Conservation (phyloP, 345 rosid species). For the Passiflora organensis region DNA sequence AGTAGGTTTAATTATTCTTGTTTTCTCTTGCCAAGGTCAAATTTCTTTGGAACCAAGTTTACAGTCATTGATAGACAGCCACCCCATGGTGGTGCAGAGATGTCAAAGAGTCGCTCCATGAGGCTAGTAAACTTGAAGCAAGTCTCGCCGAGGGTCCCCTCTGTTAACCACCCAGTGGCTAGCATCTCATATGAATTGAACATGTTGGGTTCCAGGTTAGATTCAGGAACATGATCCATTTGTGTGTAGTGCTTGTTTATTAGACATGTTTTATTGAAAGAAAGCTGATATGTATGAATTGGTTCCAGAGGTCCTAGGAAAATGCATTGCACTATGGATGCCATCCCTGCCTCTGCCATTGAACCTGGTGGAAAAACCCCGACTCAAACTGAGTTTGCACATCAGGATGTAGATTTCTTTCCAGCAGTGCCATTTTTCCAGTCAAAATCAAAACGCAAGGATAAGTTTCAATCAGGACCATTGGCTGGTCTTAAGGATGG, state of each 20-base stretch:
- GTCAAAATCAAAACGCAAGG: constrained; percentile 19
- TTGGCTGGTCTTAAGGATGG: constrained; percentile 19
- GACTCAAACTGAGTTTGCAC: constrained; percentile 23
- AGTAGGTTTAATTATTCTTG: neutral
- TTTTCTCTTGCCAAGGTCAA: constrained; percentile 22
- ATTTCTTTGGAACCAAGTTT: constrained; percentile 32
- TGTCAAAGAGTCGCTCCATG: constrained; percentile 26
- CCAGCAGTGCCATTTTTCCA: constrained; percentile 22
- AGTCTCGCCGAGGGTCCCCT: constrained; percentile 29
- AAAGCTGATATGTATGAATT: neutral
- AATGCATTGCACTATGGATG: constrained; percentile 33
- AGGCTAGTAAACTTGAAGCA: constrained; percentile 30
- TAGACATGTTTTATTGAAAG: no score
- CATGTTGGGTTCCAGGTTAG: constrained; percentile 30
- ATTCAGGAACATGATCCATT: neutral
- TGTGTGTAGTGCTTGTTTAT: no score
- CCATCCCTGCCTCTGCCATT: constrained; percentile 24
- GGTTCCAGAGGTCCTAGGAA: constrained; percentile 32
- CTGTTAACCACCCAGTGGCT: constrained; percentile 27
- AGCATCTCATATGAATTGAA: constrained; percentile 30
- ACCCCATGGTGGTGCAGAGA: constrained; percentile 32
- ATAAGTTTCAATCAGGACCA: constrained; percentile 16
- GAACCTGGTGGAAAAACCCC: constrained; percentile 29
- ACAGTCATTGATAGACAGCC: constrained; percentile 28
- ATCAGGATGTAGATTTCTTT: constrained; percentile 12